Conservation (phyloP, 768 basidiomycete species). For the Glaciozyma martinii region DNA sequence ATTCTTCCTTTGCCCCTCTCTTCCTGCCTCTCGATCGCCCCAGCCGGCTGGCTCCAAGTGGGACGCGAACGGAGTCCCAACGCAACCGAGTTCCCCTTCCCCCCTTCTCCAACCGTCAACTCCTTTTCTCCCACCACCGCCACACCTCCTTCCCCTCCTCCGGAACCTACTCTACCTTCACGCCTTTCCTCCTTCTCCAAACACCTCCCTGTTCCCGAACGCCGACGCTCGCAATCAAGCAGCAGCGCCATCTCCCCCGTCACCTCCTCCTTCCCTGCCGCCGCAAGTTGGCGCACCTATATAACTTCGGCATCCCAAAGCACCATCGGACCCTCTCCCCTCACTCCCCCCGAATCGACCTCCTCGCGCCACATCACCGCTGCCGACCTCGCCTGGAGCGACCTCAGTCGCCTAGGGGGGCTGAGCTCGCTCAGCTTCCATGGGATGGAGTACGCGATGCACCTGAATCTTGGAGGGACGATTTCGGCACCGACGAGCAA, state of each 20-base stretch:
- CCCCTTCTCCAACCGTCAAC: neutral
- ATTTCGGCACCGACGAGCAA: too few relatives aligned
- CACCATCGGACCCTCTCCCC: neutral
- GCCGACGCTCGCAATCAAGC: neutral
- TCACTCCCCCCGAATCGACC: slow-evolving; percentile 22
- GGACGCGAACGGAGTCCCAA: neutral
- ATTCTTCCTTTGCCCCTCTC: neutral
- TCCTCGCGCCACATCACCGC: slow-evolving; percentile 6
- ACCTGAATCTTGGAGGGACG: neutral
- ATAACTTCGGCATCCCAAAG: too few relatives aligned
- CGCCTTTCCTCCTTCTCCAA: neutral
- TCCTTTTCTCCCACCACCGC: neutral
- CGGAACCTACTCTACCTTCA: neutral
- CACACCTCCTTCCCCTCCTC: neutral
- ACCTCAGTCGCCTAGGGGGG: slow-evolving; percentile 4
- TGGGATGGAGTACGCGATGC: neutral
- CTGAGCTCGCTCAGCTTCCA: neutral
- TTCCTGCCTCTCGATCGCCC: neutral
- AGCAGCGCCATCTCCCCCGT: neutral
- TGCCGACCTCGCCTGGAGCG: slow-evolving; percentile 26
- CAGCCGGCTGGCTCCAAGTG: neutral
- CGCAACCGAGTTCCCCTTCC: neutral
- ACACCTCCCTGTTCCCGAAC: neutral
- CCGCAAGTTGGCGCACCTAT: neutral
- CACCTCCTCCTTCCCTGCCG: neutral